Conservation (phyloP, 1,284 basidiomycete genomes). For the Ganoderma resinaceum region DNA sequence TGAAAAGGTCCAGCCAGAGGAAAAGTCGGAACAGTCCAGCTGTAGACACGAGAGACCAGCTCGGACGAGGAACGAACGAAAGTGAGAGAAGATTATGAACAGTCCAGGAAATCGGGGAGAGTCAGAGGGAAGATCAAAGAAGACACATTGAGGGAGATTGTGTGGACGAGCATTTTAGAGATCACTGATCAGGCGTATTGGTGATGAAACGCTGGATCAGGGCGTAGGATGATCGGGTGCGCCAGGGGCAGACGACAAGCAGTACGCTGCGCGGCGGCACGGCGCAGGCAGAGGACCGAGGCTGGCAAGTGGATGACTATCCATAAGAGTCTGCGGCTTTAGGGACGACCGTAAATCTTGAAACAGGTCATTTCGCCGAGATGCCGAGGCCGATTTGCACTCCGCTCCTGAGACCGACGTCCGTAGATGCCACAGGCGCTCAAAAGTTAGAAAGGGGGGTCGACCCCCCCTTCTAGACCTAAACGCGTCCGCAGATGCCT, state of each 20-base stretch:
- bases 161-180: conserved; percentile 1
- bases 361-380: no score
- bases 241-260: conserved; percentile 9
- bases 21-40: conserved; percentile 29
- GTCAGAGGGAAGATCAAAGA: conserved; percentile 12
- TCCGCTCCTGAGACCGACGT: no score
- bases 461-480: no score
- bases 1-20: conserved; percentile 29
- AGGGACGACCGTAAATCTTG: no score
- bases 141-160: conserved; percentile 11
- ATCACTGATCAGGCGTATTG: conserved; percentile 16
- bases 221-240: conserved; percentile 9
- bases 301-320: no score
- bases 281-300: not conserved
- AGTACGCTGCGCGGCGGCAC: conserved; percentile 1
- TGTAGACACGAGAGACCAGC: conserved; percentile 31
- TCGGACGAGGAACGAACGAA: conserved; percentile 26
- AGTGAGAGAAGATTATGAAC: conserved; percentile 9
- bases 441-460: no score
- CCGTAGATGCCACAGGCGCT: no score
- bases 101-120: conserved; percentile 8
- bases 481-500: no score
- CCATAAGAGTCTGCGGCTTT: no score
- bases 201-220: conserved; percentile 22
- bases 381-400: no score